These are phyloP conservation scores for Phialophora macrospora DNA, from an alignment of 2,329 filamentous ascomycete genomes.

Conservation along the genomic window DNA sequence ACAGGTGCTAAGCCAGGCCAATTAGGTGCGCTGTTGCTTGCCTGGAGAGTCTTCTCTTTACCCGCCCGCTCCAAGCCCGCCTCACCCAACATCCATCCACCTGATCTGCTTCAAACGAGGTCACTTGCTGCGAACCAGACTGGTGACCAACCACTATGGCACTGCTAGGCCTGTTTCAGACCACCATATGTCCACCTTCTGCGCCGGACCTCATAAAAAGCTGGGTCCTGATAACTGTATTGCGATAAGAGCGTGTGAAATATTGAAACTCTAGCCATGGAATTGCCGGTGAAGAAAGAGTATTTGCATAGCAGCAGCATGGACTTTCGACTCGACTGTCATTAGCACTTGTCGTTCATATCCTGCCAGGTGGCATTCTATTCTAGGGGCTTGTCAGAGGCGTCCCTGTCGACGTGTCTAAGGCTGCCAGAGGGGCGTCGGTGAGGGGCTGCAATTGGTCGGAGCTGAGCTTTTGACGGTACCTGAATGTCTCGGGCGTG, in stretches of 20 bases:
- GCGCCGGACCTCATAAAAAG: not conserved
- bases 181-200: constrained; percentile 12
- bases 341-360: not conserved
- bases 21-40: constrained; percentile 2
- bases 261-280: not conserved
- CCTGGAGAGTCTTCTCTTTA: constrained; percentile 8
- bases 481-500: constrained; percentile 12
- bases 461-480: constrained; percentile 4
- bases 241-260: not conserved
- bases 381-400: not conserved
- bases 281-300: not conserved
- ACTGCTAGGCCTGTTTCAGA: constrained; percentile 19
- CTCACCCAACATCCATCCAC: constrained; percentile 11
- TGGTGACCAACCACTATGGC: constrained; percentile 11
- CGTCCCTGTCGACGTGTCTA: not conserved
- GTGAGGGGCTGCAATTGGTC: constrained; percentile 8
- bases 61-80: constrained; percentile 11
- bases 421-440: constrained; percentile 1
- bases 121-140: constrained; percentile 8
- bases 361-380: constrained; percentile 9
- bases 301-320: not conserved
- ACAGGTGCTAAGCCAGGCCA: constrained; percentile 1
- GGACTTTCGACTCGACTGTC: not conserved
- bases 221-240: constrained; percentile 12
- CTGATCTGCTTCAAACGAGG: constrained; percentile 15